These are phyloP conservation scores for Petasospora rhodanensis DNA, from an alignment of 1,139 yeast genomes.

Conservation along the genomic window DNA sequence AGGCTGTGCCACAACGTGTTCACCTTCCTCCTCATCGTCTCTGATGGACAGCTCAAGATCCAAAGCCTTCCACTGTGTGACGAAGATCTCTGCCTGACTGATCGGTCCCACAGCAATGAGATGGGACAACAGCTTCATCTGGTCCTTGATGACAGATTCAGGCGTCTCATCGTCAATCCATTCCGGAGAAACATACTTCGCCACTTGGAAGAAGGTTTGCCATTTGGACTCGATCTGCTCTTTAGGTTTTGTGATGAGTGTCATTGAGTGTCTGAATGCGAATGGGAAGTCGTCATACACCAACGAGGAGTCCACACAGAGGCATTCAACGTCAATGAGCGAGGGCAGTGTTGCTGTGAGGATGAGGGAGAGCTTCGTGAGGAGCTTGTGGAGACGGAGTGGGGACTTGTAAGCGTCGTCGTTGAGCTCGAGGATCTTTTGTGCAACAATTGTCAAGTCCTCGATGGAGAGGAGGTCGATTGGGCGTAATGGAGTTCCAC, in stretches of 20 bases:
- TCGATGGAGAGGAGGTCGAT: slow-evolving; percentile 27
- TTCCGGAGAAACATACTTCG: slow-evolving; percentile 37
- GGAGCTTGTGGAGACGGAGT: slow-evolving; percentile 38
- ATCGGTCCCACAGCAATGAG: slow-evolving; percentile 40
- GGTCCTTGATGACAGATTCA: slow-evolving; percentile 35
- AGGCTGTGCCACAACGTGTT: background rate
- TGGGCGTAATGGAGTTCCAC: slow-evolving; percentile 38
- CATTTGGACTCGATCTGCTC: slow-evolving; percentile 30
- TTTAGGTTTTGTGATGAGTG: slow-evolving; percentile 4
- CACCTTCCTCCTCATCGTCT: slow-evolving; percentile 11
- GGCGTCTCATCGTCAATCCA: slow-evolving; percentile 39
- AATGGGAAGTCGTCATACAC: slow-evolving; percentile 48
- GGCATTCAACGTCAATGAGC: slow-evolving; percentile 8
- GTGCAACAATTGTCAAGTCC: slow-evolving; percentile 33
- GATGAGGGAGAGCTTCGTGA: slow-evolving; percentile 37
- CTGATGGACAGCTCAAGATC: slow-evolving; percentile 31
- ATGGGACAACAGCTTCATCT: slow-evolving; percentile 45
- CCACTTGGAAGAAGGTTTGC: slow-evolving; percentile 61
- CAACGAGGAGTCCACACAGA: slow-evolving; percentile 54
- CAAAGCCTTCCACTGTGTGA: slow-evolving; percentile 40
- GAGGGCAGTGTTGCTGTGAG: slow-evolving; percentile 21
- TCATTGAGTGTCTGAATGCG: slow-evolving; percentile 33
- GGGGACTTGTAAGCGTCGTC: slow-evolving; percentile 48
- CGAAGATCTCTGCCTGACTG: slow-evolving; percentile 34
- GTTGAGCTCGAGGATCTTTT: slow-evolving; percentile 51